A percentile compares a stretch with the other conserved stretches of the same genome.
phyloP scores from a whole-genome alignment of 2,329 filamentous ascomycete species.

The Chaetomiaceae sp. region DNA sequence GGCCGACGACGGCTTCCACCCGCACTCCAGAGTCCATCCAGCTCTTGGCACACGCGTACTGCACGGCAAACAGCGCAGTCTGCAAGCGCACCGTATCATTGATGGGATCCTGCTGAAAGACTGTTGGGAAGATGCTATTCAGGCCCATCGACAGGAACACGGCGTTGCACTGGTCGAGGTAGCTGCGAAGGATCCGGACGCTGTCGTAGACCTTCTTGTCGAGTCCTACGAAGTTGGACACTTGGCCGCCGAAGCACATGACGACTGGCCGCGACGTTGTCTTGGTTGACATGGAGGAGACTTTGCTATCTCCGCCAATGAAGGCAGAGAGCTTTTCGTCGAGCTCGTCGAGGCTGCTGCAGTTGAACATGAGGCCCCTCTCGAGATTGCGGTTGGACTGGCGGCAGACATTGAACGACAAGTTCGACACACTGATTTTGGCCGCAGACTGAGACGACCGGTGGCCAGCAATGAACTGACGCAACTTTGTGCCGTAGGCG shows the following conservation, averaged over 20 bases:
- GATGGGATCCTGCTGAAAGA: conserved; percentile 26
- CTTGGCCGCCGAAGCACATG: conserved; percentile 34
- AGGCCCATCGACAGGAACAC: conserved; percentile 15
- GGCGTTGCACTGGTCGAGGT: conserved; percentile 23
- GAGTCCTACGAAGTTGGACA: conserved; percentile 27
- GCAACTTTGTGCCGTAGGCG: neutral
- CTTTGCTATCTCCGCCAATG: neutral
- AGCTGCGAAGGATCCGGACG: conserved; percentile 19
- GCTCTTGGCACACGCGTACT: conserved; percentile 30
- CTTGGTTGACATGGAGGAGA: neutral
- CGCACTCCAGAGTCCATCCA: conserved; percentile 35
- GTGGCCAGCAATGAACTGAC: neutral
- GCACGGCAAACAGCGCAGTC: conserved; percentile 34
- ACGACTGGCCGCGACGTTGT: conserved; percentile 26
- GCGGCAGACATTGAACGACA: conserved; percentile 12
- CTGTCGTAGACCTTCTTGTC: conserved; percentile 28
- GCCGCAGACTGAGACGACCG: neutral
- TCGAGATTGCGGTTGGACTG: conserved; percentile 7
- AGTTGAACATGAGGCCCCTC: neutral
- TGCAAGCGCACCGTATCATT: conserved; percentile 31
- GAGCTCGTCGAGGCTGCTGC: neutral
- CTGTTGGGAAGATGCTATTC: conserved; percentile 27
- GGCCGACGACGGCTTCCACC: conserved; percentile 28
- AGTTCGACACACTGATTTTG: conserved; percentile 2
- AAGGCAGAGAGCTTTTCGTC: neutral